Conservation (phyloP, 306 rosid genomes). For the Malus sieversii region DNA sequence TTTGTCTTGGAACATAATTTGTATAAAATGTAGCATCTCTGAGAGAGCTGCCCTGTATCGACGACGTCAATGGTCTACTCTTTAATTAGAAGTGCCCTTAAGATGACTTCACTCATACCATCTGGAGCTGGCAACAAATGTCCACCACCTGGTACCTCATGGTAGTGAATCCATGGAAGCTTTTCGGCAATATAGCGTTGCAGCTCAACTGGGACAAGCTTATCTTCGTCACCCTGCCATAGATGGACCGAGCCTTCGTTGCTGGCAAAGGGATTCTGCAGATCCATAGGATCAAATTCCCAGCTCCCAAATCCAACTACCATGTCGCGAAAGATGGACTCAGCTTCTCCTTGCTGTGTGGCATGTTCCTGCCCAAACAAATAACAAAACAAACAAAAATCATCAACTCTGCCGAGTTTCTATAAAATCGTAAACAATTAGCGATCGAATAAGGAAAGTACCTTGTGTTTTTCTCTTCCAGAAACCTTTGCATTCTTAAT, state of each 20-base stretch:
- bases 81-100: constrained; percentile 25
- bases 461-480: constrained; percentile 6
- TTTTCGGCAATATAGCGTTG: constrained; percentile 39
- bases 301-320: constrained; percentile 50
- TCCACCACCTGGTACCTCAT: constrained; percentile 56
- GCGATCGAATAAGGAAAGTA: not conserved
- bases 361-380: constrained; percentile 20
- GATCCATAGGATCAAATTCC: constrained; percentile 50
- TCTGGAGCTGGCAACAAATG: constrained; percentile 33
- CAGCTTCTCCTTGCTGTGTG: constrained; percentile 44
- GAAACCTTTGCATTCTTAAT: not conserved
- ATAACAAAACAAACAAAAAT: too few relatives aligned
- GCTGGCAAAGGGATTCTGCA: constrained; percentile 43
- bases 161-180: constrained; percentile 67
- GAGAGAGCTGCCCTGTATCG: not conserved
- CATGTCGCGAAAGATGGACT: constrained; percentile 45
- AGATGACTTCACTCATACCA: constrained; percentile 24
- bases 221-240: constrained; percentile 66
- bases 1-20: too few relatives aligned
- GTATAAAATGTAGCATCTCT: too few relatives aligned
- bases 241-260: constrained; percentile 43
- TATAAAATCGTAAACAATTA: not conserved
- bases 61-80: not conserved
- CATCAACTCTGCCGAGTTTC: not conserved
- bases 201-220: constrained; percentile 24